Evolutionary conservation across 768 basidiomycete genomes (phyloP).

Genomic region (Calocybe gangraenosa): DNA sequence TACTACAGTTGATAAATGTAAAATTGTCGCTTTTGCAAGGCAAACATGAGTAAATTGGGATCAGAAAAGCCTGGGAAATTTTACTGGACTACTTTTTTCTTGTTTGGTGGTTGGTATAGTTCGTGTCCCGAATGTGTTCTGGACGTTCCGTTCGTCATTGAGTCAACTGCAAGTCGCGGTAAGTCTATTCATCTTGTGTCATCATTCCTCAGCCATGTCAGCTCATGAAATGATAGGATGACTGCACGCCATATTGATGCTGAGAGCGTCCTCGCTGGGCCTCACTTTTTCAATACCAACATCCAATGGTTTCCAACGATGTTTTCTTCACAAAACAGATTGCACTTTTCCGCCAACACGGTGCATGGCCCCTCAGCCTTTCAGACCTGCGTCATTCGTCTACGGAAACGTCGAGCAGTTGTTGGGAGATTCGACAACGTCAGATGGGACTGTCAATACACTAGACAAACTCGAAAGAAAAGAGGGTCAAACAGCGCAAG

Average conservation of each 20-base stretch:
- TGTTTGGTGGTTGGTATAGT: background rate
- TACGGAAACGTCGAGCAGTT: conserved; percentile 5
- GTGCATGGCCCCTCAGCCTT: conserved; percentile 7
- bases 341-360: conserved; percentile 9
- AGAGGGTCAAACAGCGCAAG: no score
- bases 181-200: conserved; percentile 16
- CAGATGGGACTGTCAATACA: no score
- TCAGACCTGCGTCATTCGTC: background rate
- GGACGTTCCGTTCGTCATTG: conserved; percentile 26
- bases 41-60: conserved; percentile 12
- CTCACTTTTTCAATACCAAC: conserved; percentile 42
- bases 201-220: background rate
- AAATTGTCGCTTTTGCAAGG: no score
- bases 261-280: conserved; percentile 79
- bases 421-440: background rate
- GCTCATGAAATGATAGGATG: conserved; percentile 48
- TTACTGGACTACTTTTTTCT: conserved; percentile 6
- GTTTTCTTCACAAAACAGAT: conserved; percentile 24
- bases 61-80: conserved; percentile 15
- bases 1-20: no score
- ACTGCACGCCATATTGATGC: conserved; percentile 74
- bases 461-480: no score
- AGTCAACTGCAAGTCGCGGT: conserved; percentile 42
- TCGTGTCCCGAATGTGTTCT: conserved; percentile 25
- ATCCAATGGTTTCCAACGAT: conserved; percentile 28